These are phyloP conservation scores for Hypoxylon crocopeplum DNA, from an alignment of 495 filamentous ascomycete species.

Conservation along the genomic window DNA sequence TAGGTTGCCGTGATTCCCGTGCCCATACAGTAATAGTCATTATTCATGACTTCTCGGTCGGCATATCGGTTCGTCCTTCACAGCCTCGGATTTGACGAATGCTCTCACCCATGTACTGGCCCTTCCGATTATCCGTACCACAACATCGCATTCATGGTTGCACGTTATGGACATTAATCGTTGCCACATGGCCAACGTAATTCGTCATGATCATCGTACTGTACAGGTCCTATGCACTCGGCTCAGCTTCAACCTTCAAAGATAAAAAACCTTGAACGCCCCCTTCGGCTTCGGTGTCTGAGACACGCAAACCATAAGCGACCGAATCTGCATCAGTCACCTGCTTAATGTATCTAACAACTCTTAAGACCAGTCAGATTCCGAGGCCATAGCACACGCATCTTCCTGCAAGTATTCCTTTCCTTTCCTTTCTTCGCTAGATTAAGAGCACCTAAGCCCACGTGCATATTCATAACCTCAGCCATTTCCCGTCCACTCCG, in stretches of 20 bases:
- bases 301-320: slow-evolving; percentile 15
- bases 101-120: not conserved
- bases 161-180: slow-evolving; percentile 5
- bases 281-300: not conserved
- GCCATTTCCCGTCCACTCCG: not conserved
- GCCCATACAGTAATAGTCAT: not conserved
- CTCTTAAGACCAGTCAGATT: slow-evolving; percentile 20
- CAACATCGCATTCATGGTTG: slow-evolving; percentile 30
- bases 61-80: not conserved
- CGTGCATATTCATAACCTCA: not conserved
- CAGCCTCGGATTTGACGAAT: slow-evolving; percentile 21
- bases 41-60: slow-evolving; percentile 1
- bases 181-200: slow-evolving; percentile 13
- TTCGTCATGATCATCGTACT: no score
- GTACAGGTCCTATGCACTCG: no score
- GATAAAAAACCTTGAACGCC: no score
- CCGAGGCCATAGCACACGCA: slow-evolving; percentile 14
- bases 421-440: not conserved
- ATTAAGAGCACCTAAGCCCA: slow-evolving; percentile 7
- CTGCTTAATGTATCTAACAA: not conserved
- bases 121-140: slow-evolving; percentile 37
- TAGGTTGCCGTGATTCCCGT: slow-evolving; percentile 27
- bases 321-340: slow-evolving; percentile 10
- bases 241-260: not conserved
- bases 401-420: not conserved